Evolutionary conservation across 805 yeast genomes (phyloP).

Genomic region (Isabelozyma pseudorhagii): DNA sequence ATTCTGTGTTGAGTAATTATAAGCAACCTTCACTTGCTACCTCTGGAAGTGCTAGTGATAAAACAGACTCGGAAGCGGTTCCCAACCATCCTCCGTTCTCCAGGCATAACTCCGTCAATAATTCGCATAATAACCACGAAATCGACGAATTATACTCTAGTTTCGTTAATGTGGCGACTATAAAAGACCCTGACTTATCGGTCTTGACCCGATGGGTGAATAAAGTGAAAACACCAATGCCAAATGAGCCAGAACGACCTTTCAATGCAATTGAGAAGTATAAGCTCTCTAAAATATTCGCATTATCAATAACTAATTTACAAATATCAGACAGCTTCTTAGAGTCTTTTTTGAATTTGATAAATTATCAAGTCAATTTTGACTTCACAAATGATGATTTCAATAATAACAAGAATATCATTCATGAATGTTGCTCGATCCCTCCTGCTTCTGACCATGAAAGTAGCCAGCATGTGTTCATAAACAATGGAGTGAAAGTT

Average conservation of each 20-base stretch:
- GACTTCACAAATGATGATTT: slow-evolving; percentile 60
- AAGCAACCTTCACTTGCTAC: not conserved
- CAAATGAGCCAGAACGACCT: not conserved
- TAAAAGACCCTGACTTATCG: slow-evolving; percentile 36
- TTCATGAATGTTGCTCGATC: slow-evolving; percentile 64
- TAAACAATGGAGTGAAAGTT: slow-evolving; percentile 43
- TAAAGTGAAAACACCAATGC: slow-evolving; percentile 25
- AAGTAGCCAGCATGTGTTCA: slow-evolving; percentile 28
- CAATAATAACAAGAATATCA: slow-evolving; percentile 56
- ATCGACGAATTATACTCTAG: slow-evolving; percentile 72
- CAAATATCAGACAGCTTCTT: slow-evolving; percentile 63
- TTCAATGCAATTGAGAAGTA: slow-evolving; percentile 12
- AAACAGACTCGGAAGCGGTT: slow-evolving; percentile 7
- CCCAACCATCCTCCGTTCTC: slow-evolving; percentile 6
- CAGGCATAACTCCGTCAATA: slow-evolving; percentile 13
- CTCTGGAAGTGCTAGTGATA: not conserved
- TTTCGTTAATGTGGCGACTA: slow-evolving; percentile 53
- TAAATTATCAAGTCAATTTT: slow-evolving; percentile 53
- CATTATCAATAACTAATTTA: slow-evolving; percentile 61
- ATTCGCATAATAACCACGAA: slow-evolving; percentile 35
- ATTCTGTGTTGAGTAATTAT: slow-evolving; percentile 23
- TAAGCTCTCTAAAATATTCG: slow-evolving; percentile 65
- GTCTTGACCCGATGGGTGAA: slow-evolving; percentile 38
- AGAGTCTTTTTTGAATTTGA: slow-evolving; percentile 45
- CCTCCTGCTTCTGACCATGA: slow-evolving; percentile 33